These are phyloP conservation scores for Yarrowia keelungensis DNA, from an alignment of 805 yeast genomes.

Conservation along the genomic window DNA sequence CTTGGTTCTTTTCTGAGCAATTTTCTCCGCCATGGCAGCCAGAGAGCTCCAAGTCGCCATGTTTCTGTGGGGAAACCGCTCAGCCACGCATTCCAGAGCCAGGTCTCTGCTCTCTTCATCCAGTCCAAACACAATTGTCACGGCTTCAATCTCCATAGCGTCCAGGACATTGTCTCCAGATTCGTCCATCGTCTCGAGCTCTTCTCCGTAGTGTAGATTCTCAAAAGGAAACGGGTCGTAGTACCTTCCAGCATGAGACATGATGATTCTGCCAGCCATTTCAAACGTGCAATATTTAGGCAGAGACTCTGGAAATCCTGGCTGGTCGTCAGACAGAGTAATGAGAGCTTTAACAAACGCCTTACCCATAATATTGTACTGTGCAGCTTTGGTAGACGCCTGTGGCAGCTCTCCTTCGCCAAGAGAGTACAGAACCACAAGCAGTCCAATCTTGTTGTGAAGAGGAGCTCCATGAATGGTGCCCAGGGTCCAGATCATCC, in stretches of 20 bases:
- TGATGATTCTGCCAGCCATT: conserved; percentile 5
- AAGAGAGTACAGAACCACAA: background rate
- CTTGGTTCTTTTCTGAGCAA: background rate
- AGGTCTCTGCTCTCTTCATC: background rate
- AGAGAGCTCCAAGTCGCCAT: background rate
- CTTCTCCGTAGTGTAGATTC: background rate
- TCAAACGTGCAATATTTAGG: background rate
- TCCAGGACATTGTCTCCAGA: background rate
- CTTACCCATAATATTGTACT: background rate
- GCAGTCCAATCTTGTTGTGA: background rate
- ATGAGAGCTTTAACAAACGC: background rate
- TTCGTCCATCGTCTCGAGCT: background rate
- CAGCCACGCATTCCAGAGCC: background rate
- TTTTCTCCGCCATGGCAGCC: background rate
- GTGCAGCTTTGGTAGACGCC: background rate
- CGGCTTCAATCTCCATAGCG: background rate
- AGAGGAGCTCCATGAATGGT: background rate
- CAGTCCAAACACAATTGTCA: background rate
- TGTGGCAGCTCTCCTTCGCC: background rate
- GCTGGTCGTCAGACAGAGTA: background rate
- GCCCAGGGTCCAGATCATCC: conserved; percentile 4
- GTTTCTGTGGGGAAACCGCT: background rate
- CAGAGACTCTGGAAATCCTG: background rate
- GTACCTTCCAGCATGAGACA: background rate
- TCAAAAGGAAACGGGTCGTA: background rate